phyloP scores from a whole-genome alignment of 768 basidiomycete species.

The Mycena haematopus region DNA sequence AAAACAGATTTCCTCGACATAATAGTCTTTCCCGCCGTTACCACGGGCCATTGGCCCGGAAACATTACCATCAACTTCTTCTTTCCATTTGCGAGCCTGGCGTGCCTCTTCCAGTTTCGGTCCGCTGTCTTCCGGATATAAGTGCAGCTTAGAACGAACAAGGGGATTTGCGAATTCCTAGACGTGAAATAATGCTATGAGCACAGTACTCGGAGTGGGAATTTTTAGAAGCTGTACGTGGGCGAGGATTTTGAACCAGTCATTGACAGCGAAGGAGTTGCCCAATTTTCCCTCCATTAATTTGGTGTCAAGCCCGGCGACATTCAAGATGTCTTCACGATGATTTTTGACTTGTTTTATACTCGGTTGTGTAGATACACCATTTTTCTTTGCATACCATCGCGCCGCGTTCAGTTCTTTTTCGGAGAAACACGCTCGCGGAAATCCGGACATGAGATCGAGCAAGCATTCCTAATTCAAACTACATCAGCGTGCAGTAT shows the following conservation, averaged over 20 bases:
- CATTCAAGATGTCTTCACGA: neutral
- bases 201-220: neutral
- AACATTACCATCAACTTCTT: conserved; percentile 1
- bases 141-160: neutral
- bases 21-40: conserved; percentile 3
- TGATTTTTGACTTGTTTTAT: conserved; percentile 7
- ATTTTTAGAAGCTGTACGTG: neutral
- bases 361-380: neutral
- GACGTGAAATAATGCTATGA: neutral
- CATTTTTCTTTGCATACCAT: conserved; percentile 2
- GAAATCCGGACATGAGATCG: conserved; percentile 1
- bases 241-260: conserved; percentile 5
- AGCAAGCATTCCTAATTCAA: conserved; percentile 1
- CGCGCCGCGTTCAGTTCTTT: conserved; percentile 2
- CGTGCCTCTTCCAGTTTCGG: neutral
- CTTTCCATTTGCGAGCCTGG: conserved; percentile 5
- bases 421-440: conserved; percentile 1
- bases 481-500: neutral
- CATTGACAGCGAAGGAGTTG: neutral
- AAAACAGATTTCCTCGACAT: conserved; percentile 1
- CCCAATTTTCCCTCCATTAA: neutral
- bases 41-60: neutral
- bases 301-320: neutral
- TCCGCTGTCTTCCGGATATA: neutral
- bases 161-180: conserved; percentile 10